These are phyloP conservation scores for Pluteus cervinus DNA, from an alignment of 768 basidiomycete species.

Conservation along the genomic window DNA sequence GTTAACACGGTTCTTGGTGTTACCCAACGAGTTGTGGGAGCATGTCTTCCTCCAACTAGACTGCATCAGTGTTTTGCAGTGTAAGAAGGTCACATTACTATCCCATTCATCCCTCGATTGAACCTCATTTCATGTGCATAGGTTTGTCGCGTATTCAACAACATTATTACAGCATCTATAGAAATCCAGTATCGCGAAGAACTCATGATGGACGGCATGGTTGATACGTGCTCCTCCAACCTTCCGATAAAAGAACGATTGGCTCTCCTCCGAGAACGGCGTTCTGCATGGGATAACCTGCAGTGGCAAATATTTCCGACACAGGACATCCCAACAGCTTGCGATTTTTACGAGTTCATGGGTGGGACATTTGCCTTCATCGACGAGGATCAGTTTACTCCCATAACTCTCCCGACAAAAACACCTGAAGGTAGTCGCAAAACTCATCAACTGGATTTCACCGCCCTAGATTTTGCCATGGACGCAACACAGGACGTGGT, in stretches of 20 bases:
- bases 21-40: too few species aligned
- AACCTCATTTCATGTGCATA: too few species aligned
- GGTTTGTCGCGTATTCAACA: slow-evolving; percentile 23
- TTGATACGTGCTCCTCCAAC: slow-evolving; percentile 9
- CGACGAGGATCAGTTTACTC: slow-evolving; percentile 12
- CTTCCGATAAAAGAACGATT: slow-evolving; percentile 15
- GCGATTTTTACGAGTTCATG: slow-evolving; percentile 53
- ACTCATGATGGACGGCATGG: slow-evolving; percentile 31
- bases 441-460: slow-evolving; percentile 27
- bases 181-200: slow-evolving; percentile 33
- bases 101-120: too few species aligned
- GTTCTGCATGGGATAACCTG: slow-evolving; percentile 17
- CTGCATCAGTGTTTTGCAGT: too few species aligned
- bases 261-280: slow-evolving; percentile 11
- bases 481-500: slow-evolving; percentile 61
- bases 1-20: too few species aligned
- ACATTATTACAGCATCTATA: slow-evolving; percentile 13
- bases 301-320: slow-evolving; percentile 11
- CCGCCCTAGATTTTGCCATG: slow-evolving; percentile 53
- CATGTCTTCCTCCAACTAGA: too few species aligned
- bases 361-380: slow-evolving; percentile 44
- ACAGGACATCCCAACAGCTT: slow-evolving; percentile 12
- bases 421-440: slow-evolving; percentile 11
- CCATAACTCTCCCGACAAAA: slow-evolving; percentile 19
- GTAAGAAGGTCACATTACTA: too few species aligned